These are phyloP conservation scores for Talaromyces rugulosus DNA, from an alignment of 2,329 filamentous ascomycete genomes.

Conservation along the genomic window DNA sequence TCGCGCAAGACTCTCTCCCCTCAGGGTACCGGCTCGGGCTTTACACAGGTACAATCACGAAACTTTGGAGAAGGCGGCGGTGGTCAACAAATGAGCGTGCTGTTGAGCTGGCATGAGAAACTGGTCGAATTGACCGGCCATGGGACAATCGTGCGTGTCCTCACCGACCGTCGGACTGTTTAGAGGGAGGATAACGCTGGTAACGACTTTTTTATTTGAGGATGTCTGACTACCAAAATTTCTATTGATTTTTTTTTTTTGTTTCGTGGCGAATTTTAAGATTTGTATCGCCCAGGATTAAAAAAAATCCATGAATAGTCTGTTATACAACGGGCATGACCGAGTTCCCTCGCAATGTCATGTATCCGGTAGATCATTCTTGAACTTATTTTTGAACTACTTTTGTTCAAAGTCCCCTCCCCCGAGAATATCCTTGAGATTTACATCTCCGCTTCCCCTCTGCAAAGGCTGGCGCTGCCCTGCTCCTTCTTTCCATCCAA, in stretches of 20 bases:
- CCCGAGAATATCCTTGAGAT: slow-evolving; percentile 75
- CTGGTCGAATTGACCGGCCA: slow-evolving; percentile 88
- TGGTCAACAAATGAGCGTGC: slow-evolving; percentile 88
- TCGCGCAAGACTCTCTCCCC: slow-evolving; percentile 59
- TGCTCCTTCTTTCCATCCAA: slow-evolving; percentile 87
- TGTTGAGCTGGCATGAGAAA: slow-evolving; percentile 99
- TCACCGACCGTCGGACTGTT: slow-evolving; percentile 93
- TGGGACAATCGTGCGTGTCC: slow-evolving; percentile 88
- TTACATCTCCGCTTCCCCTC: slow-evolving; percentile 80
- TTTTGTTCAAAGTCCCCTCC: slow-evolving; percentile 34
- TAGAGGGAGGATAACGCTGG: slow-evolving; percentile 34
- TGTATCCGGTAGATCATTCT: background rate
- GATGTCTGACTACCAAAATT: slow-evolving; percentile 5
- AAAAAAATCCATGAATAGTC: background rate
- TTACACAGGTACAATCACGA: slow-evolving; percentile 69
- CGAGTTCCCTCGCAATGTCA: background rate
- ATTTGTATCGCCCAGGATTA: background rate
- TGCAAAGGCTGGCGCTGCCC: slow-evolving; percentile 75
- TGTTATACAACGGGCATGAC: background rate
- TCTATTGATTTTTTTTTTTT: background rate
- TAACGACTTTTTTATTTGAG: slow-evolving; percentile 4
- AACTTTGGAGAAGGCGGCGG: slow-evolving; percentile 62
- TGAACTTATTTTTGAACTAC: background rate
- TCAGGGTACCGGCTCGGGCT: slow-evolving; percentile 78
- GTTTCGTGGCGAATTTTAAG: background rate